phyloP scores from a whole-genome alignment of 192 early-diverging fungal genomes.

The Coemansia sp. region DNA sequence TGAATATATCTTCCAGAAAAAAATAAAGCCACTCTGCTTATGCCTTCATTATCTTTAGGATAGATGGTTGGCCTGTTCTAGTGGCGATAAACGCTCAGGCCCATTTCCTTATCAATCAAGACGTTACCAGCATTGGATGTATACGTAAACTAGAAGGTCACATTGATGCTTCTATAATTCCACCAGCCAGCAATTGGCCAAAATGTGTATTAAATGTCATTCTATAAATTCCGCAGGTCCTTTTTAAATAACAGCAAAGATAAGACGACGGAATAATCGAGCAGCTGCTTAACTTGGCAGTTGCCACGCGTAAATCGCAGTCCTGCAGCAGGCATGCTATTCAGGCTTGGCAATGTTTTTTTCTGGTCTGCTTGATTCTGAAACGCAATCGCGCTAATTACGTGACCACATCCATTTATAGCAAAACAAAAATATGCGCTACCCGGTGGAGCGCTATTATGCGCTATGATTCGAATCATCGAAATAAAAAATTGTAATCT shows the following conservation, averaged over 20 bases:
- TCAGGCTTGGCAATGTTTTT: not conserved
- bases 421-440: not conserved
- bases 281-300: too few relatives aligned
- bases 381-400: not conserved
- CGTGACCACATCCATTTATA: not conserved
- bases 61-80: not conserved
- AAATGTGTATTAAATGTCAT: not conserved
- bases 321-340: too few relatives aligned
- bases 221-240: too few relatives aligned
- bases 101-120: not conserved
- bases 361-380: not conserved
- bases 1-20: not conserved
- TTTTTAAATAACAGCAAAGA: too few relatives aligned
- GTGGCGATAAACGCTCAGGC: not conserved
- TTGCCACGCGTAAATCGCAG: too few relatives aligned
- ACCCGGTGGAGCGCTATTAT: not conserved
- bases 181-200: not conserved
- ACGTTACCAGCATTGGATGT: too few relatives aligned
- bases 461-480: too few relatives aligned
- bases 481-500: not conserved
- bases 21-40: not conserved
- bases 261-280: too few relatives aligned
- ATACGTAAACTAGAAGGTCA: not conserved
- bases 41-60: not conserved
- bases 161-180: not conserved